Conservation (phyloP, 345 rosid genomes). For the Ceriops tagal region DNA sequence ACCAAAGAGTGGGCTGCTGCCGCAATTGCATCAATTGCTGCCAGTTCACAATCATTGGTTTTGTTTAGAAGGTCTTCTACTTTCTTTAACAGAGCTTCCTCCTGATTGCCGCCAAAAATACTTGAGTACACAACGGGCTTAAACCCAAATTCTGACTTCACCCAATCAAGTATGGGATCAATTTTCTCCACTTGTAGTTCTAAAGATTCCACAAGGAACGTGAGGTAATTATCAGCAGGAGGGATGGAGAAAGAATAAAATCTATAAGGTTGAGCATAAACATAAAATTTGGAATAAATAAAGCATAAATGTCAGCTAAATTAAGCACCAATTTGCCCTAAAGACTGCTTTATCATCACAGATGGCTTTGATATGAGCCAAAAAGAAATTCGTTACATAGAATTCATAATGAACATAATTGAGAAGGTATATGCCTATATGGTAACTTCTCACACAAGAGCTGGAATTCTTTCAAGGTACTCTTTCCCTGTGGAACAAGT, state of each 20-base stretch:
- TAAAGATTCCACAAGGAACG: constrained; percentile 24
- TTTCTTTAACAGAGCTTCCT: constrained; percentile 65
- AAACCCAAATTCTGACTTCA: constrained; percentile 73
- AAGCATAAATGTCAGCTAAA: constrained; percentile 6
- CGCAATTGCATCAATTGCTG: constrained; percentile 84
- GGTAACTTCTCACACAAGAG: no score
- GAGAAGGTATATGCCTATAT: no score
- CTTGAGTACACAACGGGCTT: constrained; percentile 72
- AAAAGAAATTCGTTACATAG: neutral
- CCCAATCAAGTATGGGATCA: constrained; percentile 84
- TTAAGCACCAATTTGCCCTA: neutral
- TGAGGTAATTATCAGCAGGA: neutral
- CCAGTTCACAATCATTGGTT: constrained; percentile 73
- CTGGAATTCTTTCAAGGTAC: neutral
- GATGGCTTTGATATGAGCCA: neutral
- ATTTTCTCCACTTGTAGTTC: constrained; percentile 76
- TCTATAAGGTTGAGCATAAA: neutral
- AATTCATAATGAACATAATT: neutral
- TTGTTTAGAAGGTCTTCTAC: constrained; percentile 58
- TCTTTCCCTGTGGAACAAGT: neutral
- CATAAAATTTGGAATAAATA: neutral
- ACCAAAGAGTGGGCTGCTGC: constrained; percentile 77
- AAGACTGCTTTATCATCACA: neutral
- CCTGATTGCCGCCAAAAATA: constrained; percentile 86
- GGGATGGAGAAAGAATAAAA: neutral